Evolutionary conservation across 352 stramenopile genomes (phyloP), one percentile per base, ranked within the genome.

Genomic region (Phytopythium delawarense): DNA sequence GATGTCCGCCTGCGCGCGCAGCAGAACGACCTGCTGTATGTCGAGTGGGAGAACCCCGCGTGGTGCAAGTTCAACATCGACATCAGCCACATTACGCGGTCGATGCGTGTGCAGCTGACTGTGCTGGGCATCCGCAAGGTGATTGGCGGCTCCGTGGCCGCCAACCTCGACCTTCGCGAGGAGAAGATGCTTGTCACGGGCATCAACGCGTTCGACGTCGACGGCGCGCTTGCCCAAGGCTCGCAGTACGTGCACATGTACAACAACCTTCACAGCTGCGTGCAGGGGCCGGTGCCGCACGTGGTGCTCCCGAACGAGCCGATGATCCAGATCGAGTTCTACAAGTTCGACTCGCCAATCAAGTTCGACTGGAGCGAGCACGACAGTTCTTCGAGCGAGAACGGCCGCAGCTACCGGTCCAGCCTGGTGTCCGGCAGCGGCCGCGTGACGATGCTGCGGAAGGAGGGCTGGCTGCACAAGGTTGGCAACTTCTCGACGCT

Each of bases 391-490:
- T 32, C 34, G 1, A 49, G 45, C 48, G 30, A 46, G 39, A 51
- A 63, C 39, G 45, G 39, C 7, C 52, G 61, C 16, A 63, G 65
- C 35, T 54, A 44, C 34, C 54, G 42, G 7, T 56, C 48, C 12
- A 64, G 61, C 30, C 58, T 66, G 20, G 66, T 71, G 48, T 71
- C 75, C 7, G 77, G 79, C 13, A 73, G 69, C 42, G 78, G 74
- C 44, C 80, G 79, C 46, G 72, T 79, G 8, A 66, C 73, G 9
- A 81, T 87, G 71, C 68, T 95, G 7, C 73, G 75, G 42, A 95
- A 95, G 62, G 83, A 89, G 51, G 86, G 86, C 21, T 95, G 82
- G 82, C 78, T 95, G 0, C 85, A 91, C 50, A 95, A 93, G 70
- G 75, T 92, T 35, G 86, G 86, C 37, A 84, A 84, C 48, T 87